Percentiles rank a stretch among this genome's conserved stretches.
Evolutionary conservation across 2,329 filamentous ascomycete species (phyloP).

Genomic region (Pseudogymnoascus sp.): DNA sequence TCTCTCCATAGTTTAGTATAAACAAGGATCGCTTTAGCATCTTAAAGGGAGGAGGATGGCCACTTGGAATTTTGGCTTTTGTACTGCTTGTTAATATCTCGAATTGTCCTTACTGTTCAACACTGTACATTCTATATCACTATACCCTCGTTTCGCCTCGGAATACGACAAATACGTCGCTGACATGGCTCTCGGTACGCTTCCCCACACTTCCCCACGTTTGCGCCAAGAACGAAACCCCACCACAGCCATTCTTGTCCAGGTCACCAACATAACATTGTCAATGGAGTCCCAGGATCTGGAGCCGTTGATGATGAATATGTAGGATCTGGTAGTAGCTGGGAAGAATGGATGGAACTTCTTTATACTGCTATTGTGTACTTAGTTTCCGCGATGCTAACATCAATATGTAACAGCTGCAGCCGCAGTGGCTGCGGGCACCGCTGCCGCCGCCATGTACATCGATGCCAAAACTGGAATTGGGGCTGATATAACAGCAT

Average conservation of each 20-base stretch:
- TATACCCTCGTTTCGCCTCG: not conserved
- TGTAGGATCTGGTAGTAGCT: not conserved
- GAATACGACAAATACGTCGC: not conserved
- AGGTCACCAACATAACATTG: not conserved
- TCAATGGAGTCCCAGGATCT: not conserved
- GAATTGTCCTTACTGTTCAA: not conserved
- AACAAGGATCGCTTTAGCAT: not conserved
- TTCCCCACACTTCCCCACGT: constrained; percentile 7
- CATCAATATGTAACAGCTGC: constrained; percentile 13
- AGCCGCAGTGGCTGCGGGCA: constrained; percentile 25
- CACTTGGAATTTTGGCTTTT: not conserved
- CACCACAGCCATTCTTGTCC: not conserved
- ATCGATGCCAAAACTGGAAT: constrained; percentile 64
- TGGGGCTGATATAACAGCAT: constrained; percentile 46
- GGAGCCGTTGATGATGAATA: not conserved
- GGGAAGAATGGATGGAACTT: not conserved
- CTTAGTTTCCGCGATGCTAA: not conserved
- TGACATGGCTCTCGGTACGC: not conserved
- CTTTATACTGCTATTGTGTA: not conserved
- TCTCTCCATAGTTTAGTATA: not conserved
- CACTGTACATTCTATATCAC: not conserved
- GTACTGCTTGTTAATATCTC: not conserved
- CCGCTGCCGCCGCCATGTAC: constrained; percentile 45
- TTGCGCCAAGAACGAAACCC: not conserved
- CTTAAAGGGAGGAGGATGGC: not conserved